Evolutionary conservation across 192 early-diverging fungal genomes (phyloP).

Genomic region (Neocallimastix lanati): DNA sequence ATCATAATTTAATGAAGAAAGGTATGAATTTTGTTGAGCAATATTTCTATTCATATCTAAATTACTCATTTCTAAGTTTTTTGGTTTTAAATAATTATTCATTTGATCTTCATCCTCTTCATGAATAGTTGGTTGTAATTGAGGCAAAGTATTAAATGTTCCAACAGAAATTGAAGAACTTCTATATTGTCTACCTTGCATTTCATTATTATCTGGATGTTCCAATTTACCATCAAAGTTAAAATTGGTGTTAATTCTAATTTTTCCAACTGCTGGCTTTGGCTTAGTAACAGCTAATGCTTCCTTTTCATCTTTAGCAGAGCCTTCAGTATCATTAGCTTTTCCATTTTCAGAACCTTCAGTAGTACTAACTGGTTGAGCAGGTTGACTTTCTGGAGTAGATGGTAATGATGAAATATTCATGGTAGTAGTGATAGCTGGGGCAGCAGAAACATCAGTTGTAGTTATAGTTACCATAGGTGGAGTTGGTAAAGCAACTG

Average conservation of each 20-base stretch:
- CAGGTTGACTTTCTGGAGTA: background rate
- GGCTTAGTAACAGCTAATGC: constrained; percentile 2
- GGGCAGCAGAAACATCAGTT: background rate
- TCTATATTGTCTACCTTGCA: constrained; percentile 30
- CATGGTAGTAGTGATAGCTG: background rate
- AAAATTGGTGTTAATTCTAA: background rate
- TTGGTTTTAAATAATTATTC: constrained; percentile 15
- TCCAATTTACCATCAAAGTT: constrained; percentile 13
- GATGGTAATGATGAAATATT: background rate
- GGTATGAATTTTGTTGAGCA: constrained; percentile 6
- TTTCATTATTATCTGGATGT: constrained; percentile 15
- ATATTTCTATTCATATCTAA: constrained; percentile 7
- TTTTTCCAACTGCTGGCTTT: background rate
- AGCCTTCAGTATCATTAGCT: constrained; percentile 1
- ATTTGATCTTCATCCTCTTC: background rate
- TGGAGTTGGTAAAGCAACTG: constrained; percentile 5
- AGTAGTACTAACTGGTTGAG: constrained; percentile 2
- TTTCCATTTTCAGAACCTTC: background rate
- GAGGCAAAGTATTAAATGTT: constrained; percentile 1
- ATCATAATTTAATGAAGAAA: constrained; percentile 23
- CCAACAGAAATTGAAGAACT: constrained; percentile 44
- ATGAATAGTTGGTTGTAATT: background rate
- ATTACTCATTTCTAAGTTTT: constrained; percentile 19
- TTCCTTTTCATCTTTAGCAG: constrained; percentile 3
- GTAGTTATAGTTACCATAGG: background rate